Evolutionary conservation across 306 rosid species (phyloP).

Genomic region (Vicia villosa): DNA sequence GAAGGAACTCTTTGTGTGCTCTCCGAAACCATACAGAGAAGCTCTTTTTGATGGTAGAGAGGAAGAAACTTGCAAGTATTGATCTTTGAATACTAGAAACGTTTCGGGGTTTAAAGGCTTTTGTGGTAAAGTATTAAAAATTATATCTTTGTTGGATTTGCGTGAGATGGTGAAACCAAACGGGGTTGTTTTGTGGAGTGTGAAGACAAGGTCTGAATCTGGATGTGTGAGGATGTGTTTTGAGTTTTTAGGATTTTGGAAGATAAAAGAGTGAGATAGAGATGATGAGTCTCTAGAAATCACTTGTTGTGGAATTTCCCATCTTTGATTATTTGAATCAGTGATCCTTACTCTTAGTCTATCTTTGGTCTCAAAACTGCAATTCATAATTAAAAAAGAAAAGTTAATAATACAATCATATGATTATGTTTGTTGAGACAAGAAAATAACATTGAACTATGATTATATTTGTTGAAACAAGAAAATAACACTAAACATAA

Average conservation of each 20-base stretch:
- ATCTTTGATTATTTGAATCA: slow-evolving; percentile 53
- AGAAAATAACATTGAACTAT: neutral
- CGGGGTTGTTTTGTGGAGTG: slow-evolving; percentile 64
- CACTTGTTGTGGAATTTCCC: slow-evolving; percentile 72
- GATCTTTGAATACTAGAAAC: slow-evolving; percentile 68
- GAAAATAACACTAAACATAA: no score
- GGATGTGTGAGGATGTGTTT: slow-evolving; percentile 35
- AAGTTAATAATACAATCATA: no score
- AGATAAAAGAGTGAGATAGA: neutral
- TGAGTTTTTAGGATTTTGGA: neutral
- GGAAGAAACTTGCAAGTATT: slow-evolving; percentile 73
- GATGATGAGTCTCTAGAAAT: slow-evolving; percentile 43
- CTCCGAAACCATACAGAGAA: slow-evolving; percentile 72
- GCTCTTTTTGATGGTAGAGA: slow-evolving; percentile 59
- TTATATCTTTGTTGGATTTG: slow-evolving; percentile 56
- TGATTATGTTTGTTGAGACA: neutral
- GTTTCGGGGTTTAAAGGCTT: slow-evolving; percentile 43
- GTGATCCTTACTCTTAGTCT: slow-evolving; percentile 62
- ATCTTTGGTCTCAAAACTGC: slow-evolving; percentile 60
- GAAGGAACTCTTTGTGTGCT: slow-evolving; percentile 69
- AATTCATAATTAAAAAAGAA: neutral
- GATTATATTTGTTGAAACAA: no score
- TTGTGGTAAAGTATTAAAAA: slow-evolving; percentile 55
- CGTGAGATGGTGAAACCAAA: slow-evolving; percentile 73
- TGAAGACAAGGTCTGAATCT: slow-evolving; percentile 62